Base-by-base conservation (phyloP, 2,329 filamentous ascomycete species). In the Pleoardoris graminearum region DNA sequence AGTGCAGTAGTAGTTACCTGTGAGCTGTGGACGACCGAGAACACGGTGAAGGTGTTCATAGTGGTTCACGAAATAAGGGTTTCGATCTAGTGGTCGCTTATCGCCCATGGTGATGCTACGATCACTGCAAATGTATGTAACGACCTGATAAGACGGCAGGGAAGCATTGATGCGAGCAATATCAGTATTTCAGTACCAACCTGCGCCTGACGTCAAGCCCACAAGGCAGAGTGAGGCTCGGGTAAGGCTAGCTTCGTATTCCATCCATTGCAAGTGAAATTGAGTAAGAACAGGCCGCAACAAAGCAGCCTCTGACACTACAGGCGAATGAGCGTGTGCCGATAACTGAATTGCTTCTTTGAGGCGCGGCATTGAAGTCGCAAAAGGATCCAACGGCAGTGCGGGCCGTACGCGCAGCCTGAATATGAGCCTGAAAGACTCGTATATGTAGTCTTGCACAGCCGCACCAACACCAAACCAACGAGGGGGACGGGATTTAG, bases 31-130 rank as follows among this genome's bases (percentile, higher is more conserved):
- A 25, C 61, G 53, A 38, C 48, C 51, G 14, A 65, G 55, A 12
- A 57, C 52, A 27, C 59, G 58, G 46, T 65, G 56, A 7, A 65
- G 58, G 48, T 63, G 57, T 46, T 65, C 62, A 23, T 39, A 58
- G 30, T 62, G 54, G 7, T 53, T 43, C 8, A 55, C 57, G 49
- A 51, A 57, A 29, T 60, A 61, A 22, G 62, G 62, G 10, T 50
- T 60, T 36, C 62, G 52, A 51, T 62, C 59, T n/a, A 61, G 38
- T 17, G 60, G 58, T 23, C 58, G 54, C 23, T 42, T 17, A 19
- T 51, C 55, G 10, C 14, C 22, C 46, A 53, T 48, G 12, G 16
- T 47, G 17, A 29, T 19, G n/a, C 19, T 47, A 11, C n/a, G 8
- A n/a, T 4, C 23, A 16, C 21, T 3, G 22, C 4, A 21, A 47